phyloP scores from a whole-genome alignment of 257 asterid genomes.

The Ophiorrhiza pumila region DNA sequence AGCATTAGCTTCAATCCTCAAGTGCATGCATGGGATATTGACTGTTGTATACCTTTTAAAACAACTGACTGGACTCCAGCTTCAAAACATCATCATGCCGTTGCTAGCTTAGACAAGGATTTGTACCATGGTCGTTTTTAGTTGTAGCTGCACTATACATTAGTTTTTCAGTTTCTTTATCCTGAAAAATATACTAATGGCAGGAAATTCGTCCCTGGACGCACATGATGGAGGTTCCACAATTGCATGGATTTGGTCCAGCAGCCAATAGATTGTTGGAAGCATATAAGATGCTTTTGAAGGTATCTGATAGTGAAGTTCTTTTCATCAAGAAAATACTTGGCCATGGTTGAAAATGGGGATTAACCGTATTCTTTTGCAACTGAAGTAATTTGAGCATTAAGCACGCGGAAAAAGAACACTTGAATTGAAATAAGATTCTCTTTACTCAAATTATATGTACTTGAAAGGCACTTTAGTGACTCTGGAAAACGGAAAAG shows the following conservation, averaged over 20 bases:
- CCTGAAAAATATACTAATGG: slow-evolving; percentile 17
- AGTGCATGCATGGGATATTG: not conserved
- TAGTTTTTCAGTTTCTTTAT: not conserved
- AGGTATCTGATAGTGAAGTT: slow-evolving; percentile 46
- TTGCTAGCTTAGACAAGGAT: slow-evolving; percentile 1
- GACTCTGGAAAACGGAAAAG: not conserved
- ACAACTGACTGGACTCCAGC: not conserved
- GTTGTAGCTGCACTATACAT: not conserved
- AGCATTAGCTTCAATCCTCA: not conserved
- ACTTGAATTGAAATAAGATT: no score
- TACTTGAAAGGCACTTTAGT: not conserved
- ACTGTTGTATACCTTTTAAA: not conserved
- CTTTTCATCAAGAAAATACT: not conserved
- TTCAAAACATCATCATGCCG: not conserved
- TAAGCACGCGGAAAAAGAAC: not conserved
- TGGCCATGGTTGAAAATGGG: not conserved
- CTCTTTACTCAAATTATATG: no score
- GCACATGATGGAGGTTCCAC: slow-evolving; percentile 99
- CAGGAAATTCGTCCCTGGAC: slow-evolving; percentile 99
- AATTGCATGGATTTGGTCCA: slow-evolving; percentile 97
- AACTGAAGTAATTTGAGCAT: not conserved
- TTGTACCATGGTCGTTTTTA: not conserved
- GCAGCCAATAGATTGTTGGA: slow-evolving; percentile 94
- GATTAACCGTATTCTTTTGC: not conserved
- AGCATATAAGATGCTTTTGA: slow-evolving; percentile 96